These are phyloP conservation scores for Madurella fahalii DNA, from an alignment of 2,329 filamentous ascomycete species.

Conservation along the genomic window DNA sequence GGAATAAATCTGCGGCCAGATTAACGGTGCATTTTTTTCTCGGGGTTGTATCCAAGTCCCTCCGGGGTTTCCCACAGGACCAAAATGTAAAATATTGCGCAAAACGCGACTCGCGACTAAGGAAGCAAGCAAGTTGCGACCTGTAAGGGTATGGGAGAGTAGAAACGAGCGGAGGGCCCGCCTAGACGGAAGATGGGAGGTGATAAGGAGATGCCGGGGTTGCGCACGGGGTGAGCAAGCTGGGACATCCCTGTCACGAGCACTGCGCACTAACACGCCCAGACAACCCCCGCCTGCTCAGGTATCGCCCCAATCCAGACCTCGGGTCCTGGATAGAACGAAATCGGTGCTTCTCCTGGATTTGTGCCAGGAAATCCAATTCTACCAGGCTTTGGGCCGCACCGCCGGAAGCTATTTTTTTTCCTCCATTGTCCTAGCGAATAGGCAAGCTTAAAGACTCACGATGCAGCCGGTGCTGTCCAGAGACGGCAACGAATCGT, in stretches of 20 bases:
- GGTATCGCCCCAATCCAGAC: background rate
- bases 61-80: background rate
- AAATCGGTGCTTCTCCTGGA: background rate
- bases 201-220: background rate
- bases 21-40: background rate
- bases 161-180: background rate
- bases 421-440: constrained; percentile 9
- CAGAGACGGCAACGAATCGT: constrained; percentile 15
- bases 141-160: background rate
- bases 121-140: background rate
- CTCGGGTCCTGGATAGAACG: background rate
- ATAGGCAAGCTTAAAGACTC: constrained; percentile 2
- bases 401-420: constrained; percentile 9
- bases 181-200: background rate
- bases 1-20: background rate
- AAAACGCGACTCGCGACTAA: background rate
- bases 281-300: background rate
- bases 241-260: background rate
- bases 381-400: background rate
- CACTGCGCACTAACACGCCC: background rate
- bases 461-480: constrained; percentile 7
- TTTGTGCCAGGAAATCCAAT: background rate
- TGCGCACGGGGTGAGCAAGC: background rate
- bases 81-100: background rate
- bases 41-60: background rate